Percentiles rank a stretch among this genome's conserved stretches.
Conservation (phyloP, 176 grass and related monocot species). For the Metroxylon sagu region DNA sequence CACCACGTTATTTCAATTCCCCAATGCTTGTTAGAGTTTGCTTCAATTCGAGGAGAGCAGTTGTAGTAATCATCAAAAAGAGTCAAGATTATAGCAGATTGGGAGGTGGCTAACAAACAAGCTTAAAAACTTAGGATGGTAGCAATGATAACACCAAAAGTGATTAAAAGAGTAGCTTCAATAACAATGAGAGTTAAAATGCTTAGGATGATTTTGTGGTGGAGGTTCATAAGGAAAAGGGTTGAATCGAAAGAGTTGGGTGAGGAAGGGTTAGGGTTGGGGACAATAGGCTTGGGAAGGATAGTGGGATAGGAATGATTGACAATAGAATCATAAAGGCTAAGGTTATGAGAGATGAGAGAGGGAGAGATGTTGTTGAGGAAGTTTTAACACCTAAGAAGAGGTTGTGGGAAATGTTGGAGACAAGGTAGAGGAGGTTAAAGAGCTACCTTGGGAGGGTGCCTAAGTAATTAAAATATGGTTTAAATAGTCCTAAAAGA, state of each 20-base stretch:
- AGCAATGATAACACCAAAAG: constrained; percentile 59
- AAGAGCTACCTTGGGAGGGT: constrained; percentile 51
- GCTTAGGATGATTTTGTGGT: constrained; percentile 92
- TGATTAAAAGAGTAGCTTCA: constrained; percentile 50
- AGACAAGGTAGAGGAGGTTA: constrained; percentile 36
- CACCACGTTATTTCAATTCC: too few species aligned
- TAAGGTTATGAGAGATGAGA: constrained; percentile 47
- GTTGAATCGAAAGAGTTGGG: constrained; percentile 25
- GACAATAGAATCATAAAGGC: constrained; percentile 46
- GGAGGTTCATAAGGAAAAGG: constrained; percentile 24
- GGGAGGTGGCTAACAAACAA: constrained; percentile 28
- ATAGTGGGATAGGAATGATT: constrained; percentile 47
- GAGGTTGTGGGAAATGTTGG: constrained; percentile 74
- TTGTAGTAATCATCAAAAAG: constrained; percentile 70
- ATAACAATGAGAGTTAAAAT: constrained; percentile 83
- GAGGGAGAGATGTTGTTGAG: constrained; percentile 45
- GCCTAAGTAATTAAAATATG: constrained; percentile 6
- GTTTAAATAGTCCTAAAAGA: too few species aligned
- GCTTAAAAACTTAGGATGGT: constrained; percentile 58
- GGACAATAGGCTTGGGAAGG: constrained; percentile 88
- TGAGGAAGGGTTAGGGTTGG: constrained; percentile 73
- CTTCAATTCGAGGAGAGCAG: constrained; percentile 60
- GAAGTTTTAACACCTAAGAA: constrained; percentile 69
- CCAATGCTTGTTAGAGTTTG: constrained; percentile 68
- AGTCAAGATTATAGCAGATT: constrained; percentile 28